A percentile compares a stretch with the other conserved stretches of the same genome.
Conservation (phyloP, 176 grass and related monocot species). For the Pontederia paniculata region DNA sequence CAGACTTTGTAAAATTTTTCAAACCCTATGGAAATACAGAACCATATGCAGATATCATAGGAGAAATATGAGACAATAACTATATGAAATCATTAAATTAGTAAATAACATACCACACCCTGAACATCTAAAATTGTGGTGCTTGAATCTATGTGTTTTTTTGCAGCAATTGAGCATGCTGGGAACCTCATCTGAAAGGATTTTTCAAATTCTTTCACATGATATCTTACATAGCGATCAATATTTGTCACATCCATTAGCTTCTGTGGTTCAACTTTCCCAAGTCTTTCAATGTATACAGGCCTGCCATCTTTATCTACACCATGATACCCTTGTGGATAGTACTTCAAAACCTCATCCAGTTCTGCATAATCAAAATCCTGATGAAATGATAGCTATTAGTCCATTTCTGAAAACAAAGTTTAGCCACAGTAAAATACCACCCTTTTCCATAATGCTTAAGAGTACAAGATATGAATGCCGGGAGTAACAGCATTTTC, state of each 20-base stretch:
- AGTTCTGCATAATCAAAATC: constrained; percentile 74
- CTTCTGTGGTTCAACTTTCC: constrained; percentile 73
- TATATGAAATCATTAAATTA: constrained; percentile 1
- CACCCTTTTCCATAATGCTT: not conserved
- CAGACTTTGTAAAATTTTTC: constrained; percentile 94
- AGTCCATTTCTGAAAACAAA: constrained; percentile 18
- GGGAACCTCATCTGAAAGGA: constrained; percentile 21
- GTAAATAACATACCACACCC: constrained; percentile 15
- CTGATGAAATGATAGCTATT: constrained; percentile 30
- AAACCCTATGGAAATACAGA: constrained; percentile 43
- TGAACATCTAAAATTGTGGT: constrained; percentile 24
- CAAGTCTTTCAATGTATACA: constrained; percentile 79
- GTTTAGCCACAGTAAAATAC: not conserved
- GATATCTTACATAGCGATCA: constrained; percentile 84
- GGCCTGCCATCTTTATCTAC: constrained; percentile 92
- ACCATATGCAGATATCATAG: not conserved
- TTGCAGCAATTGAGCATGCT: constrained; percentile 22
- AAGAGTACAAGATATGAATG: too few relatives aligned
- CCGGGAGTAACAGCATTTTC: not conserved
- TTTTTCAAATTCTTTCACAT: constrained; percentile 30
- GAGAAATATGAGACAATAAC: not conserved
- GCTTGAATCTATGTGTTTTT: constrained; percentile 21
- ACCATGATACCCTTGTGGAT: constrained; percentile 96
- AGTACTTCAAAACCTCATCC: constrained; percentile 66
- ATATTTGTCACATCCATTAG: constrained; percentile 84